Percentiles rank a stretch among this genome's conserved stretches.
Evolutionary conservation across 805 yeast genomes (phyloP).

Genomic region (Zygoascus biomembranicola): DNA sequence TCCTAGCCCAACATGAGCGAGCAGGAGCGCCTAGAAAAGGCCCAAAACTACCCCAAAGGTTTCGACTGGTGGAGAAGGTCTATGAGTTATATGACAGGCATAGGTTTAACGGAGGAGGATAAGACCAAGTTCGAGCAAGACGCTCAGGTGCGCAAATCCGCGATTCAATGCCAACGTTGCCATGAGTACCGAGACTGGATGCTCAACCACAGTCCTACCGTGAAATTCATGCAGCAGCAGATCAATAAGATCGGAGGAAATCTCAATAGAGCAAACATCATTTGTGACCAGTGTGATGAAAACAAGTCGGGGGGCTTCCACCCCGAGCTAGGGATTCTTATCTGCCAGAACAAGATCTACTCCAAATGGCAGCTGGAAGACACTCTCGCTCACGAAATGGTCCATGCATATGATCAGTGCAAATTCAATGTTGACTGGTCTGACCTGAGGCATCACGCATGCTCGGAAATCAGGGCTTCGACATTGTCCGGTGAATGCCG

Average conservation of each 20-base stretch:
- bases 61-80: slow-evolving; percentile 81
- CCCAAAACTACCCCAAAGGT: slow-evolving; percentile 1
- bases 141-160: slow-evolving; percentile 34
- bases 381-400: slow-evolving; percentile 82
- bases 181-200: slow-evolving; percentile 74
- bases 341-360: slow-evolving; percentile 75
- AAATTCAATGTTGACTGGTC: slow-evolving; percentile 83
- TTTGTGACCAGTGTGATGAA: slow-evolving; percentile 80
- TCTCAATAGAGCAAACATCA: slow-evolving; percentile 43
- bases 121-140: slow-evolving; percentile 52
- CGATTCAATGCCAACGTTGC: slow-evolving; percentile 58
- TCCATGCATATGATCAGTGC: slow-evolving; percentile 87
- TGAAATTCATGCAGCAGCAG: slow-evolving; percentile 78
- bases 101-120: slow-evolving; percentile 51
- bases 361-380: slow-evolving; percentile 82
- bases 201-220: slow-evolving; percentile 64
- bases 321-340: slow-evolving; percentile 76
- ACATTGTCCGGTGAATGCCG: slow-evolving; percentile 93
- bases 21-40: not conserved
- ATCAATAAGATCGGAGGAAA: slow-evolving; percentile 58
- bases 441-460: slow-evolving; percentile 87
- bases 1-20: not conserved
- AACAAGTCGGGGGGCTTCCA: slow-evolving; percentile 86
- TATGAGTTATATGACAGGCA: slow-evolving; percentile 59
- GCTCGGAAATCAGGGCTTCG: slow-evolving; percentile 92